These are phyloP conservation scores for Chlorociboria aeruginascens DNA, from an alignment of 495 filamentous ascomycete genomes.

Conservation along the genomic window DNA sequence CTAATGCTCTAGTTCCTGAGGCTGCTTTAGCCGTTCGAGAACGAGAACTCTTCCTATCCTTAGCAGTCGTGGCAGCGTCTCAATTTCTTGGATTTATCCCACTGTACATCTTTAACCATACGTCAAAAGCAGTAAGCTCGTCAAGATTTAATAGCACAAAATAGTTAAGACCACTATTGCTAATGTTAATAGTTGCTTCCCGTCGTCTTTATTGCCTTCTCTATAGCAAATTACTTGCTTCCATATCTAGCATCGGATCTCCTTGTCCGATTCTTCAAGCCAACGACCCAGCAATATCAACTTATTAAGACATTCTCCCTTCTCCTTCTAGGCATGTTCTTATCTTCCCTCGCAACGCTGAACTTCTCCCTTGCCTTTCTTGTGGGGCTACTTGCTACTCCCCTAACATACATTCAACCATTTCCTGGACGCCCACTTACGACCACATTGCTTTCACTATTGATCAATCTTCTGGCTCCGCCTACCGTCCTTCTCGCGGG, in stretches of 20 bases:
- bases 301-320: constrained; percentile 87
- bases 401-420: constrained; percentile 59
- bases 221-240: constrained; percentile 44
- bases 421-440: constrained; percentile 25
- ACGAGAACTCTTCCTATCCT: constrained; percentile 65
- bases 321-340: constrained; percentile 77
- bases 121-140: constrained; percentile 46
- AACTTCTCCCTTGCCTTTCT: constrained; percentile 91
- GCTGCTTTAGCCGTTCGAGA: constrained; percentile 35
- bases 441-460: constrained; percentile 15
- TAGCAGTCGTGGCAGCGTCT: constrained; percentile 54
- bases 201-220: constrained; percentile 43
- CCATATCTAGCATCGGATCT: constrained; percentile 43
- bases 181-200: constrained; percentile 39
- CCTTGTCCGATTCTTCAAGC: constrained; percentile 33
- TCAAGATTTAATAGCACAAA: neutral
- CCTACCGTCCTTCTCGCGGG: constrained; percentile 51
- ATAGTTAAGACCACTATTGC: constrained; percentile 7
- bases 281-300: constrained; percentile 56
- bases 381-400: constrained; percentile 64
- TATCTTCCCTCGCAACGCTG: constrained; percentile 85
- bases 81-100: constrained; percentile 77
- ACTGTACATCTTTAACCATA: constrained; percentile 76
- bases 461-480: constrained; percentile 38
- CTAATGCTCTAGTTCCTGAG: constrained; percentile 13